Base-by-base conservation (phyloP, 345 rosid genomes). In the Hibiscus trionum region DNA sequence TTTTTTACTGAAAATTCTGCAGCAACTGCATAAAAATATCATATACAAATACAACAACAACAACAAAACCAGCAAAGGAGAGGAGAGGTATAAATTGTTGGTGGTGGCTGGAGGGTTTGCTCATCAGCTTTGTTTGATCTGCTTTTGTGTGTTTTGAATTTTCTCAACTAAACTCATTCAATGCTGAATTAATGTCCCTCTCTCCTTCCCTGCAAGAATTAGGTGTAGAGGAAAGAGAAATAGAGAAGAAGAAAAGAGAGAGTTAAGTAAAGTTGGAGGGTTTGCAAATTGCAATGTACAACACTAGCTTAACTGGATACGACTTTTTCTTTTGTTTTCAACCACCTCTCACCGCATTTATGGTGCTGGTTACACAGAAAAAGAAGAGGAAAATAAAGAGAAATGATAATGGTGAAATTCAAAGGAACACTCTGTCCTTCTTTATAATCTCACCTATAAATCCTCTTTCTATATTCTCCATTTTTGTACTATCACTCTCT, bases 151-250 rank as follows among this genome's bases (percentile, higher is more conserved):
- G 63, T 31, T 56, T 21, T 21, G 24, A 21, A 21, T 21, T 9
- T 29, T 31, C 35, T 87, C 96, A 92, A 86, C 96, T 75, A 85
- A 88, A 83, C 83, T n/a, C 80, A 81, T 80, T 88, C 69, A 80
- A 86, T 84, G 87, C 90, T 75, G 72, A 70, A 81, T 87, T 71
- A 79, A 52, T 81, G 29, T 14, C 74, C 62, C 77, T 68, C 71
- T 66, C n/a, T 66, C 65, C 60, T 79, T 72, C 76, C 72, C 87
- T 83, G 87, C 85, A 87, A 6, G 77, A 82, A 82, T 81, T 87
- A 88, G 90, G 90, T 85, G 35, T 31, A 31, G 35, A 31, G 35
- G 35, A 31, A 31, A 31, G 35, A 29, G 31, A 29, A 29, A 29
- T 29, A 2, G 3, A 29, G 31, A 29, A 29, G 31, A 29, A 29